phyloP scores from a whole-genome alignment of 1,284 basidiomycete genomes.

The Fistulinella cinereoalba region DNA sequence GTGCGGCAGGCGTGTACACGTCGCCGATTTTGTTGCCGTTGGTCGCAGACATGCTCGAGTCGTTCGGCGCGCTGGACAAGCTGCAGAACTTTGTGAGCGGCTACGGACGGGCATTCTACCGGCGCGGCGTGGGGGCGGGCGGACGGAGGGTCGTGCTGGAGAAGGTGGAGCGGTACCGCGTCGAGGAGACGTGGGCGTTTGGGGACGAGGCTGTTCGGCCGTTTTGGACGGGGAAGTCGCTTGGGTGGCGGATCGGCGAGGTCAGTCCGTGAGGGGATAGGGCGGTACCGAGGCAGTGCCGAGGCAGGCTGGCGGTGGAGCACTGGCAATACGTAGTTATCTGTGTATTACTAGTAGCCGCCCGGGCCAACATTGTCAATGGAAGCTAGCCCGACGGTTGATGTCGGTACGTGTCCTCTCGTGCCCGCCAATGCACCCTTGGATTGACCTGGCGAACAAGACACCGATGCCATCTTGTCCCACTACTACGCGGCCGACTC shows the following conservation, averaged over 20 bases:
- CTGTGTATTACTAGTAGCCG: no score
- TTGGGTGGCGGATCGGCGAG: constrained; percentile 77
- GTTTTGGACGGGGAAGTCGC: constrained; percentile 86
- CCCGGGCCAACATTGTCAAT: no score
- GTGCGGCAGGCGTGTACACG: constrained; percentile 94
- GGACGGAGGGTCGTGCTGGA: constrained; percentile 26
- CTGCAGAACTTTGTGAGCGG: constrained; percentile 76
- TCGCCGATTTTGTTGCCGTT: constrained; percentile 88
- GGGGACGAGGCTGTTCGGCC: constrained; percentile 71
- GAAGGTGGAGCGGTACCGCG: constrained; percentile 41
- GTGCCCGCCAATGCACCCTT: no score
- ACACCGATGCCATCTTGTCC: constrained; percentile 37
- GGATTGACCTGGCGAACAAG: no score
- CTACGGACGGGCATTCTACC: constrained; percentile 82
- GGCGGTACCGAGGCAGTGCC: constrained; percentile 26
- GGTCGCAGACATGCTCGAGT: constrained; percentile 81
- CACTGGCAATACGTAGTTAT: no score
- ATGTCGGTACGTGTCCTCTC: no score
- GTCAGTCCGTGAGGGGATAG: constrained; percentile 10
- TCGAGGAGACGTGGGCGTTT: constrained; percentile 51
- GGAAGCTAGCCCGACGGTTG: no score
- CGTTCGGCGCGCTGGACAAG: constrained; percentile 80
- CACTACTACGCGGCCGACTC: constrained; percentile 35
- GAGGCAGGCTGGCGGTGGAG: constrained; percentile 25
- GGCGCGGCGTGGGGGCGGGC: constrained; percentile 33